Conservation (phyloP, 2,329 filamentous ascomycete species). For the Epichloe hybrida region DNA sequence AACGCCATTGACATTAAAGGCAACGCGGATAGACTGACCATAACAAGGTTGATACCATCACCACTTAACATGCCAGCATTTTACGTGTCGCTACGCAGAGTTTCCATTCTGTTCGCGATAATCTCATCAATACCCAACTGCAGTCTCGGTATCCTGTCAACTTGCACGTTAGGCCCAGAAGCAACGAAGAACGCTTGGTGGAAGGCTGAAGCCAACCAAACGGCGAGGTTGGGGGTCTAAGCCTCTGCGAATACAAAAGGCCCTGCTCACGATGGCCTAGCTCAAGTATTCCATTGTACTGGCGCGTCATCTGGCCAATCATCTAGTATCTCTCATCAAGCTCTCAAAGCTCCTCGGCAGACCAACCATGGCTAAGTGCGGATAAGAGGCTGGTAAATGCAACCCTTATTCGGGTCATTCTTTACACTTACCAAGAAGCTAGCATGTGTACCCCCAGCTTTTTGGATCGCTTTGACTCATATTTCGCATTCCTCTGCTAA, state of each 20-base stretch:
- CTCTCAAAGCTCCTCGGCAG: background rate
- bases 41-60: no score
- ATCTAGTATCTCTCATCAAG: background rate
- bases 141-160: no score
- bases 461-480: no score
- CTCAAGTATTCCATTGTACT: background rate
- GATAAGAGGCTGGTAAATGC: background rate
- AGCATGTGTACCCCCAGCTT: background rate
- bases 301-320: background rate
- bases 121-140: no score
- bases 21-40: no score
- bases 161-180: background rate
- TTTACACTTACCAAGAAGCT: background rate
- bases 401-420: background rate
- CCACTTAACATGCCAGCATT: no score
- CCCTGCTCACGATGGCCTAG: background rate
- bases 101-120: no score
- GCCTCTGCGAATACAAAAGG: background rate
- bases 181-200: background rate
- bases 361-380: background rate
- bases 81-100: no score
- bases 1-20: no score
- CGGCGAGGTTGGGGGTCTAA: background rate
- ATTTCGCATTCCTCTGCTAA: no score
- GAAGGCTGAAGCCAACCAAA: background rate